phyloP scores from a whole-genome alignment of 371 early-diverging fungal species.

The Apophysomyces elegans region DNA sequence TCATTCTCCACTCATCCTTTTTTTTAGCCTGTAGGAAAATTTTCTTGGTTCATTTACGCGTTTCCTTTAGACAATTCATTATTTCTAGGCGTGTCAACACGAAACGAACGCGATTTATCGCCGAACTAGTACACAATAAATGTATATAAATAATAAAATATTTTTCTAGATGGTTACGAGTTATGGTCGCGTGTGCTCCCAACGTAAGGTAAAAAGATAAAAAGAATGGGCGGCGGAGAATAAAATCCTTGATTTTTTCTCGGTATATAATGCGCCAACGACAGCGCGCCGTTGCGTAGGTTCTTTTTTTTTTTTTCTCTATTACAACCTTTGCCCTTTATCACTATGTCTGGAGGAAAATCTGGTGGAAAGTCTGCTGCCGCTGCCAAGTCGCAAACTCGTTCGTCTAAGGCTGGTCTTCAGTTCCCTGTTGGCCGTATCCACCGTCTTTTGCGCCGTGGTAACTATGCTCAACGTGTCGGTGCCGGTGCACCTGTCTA shows the following conservation, averaged over 20 bases:
- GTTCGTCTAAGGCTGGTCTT: conserved; percentile 79
- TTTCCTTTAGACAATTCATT: not conserved
- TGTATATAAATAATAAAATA: not conserved
- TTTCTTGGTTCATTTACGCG: not conserved
- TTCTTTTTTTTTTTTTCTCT: conserved; percentile 3
- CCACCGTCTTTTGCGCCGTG: conserved; percentile 88
- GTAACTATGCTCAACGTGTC: conserved; percentile 90
- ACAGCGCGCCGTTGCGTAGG: not conserved
- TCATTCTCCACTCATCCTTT: not conserved
- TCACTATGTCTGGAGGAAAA: conserved; percentile 58
- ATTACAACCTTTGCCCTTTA: conserved; percentile 11
- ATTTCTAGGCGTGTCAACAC: not conserved
- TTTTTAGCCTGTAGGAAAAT: not conserved
- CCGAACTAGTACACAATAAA: not conserved
- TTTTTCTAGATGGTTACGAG: not conserved
- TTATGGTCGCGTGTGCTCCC: not conserved
- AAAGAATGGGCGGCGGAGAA: not conserved
- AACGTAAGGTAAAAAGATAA: not conserved
- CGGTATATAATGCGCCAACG: conserved; percentile 9
- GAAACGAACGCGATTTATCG: conserved; percentile 4
- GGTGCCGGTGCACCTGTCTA: conserved; percentile 90
- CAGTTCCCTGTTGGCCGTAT: conserved; percentile 94
- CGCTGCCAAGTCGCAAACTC: conserved; percentile 47
- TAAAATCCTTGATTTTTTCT: conserved; percentile 9
- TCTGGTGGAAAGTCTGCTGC: conserved; percentile 60